These are phyloP conservation scores for Geopyxis carbonaria DNA, from an alignment of 495 filamentous ascomycete genomes.

Conservation along the genomic window DNA sequence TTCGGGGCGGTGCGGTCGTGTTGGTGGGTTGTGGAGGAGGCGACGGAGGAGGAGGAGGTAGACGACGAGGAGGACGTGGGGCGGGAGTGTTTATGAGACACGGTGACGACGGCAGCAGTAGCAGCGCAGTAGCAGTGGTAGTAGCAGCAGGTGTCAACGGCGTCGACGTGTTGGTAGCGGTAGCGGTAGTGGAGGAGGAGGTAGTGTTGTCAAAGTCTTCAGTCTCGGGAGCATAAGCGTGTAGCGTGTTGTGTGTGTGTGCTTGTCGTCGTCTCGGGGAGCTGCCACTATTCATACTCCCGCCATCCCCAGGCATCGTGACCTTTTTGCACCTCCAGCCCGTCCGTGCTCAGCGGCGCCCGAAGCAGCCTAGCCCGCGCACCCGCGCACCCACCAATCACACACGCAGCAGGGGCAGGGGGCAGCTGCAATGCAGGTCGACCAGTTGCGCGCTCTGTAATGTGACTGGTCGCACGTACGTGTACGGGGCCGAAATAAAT, in stretches of 20 bases:
- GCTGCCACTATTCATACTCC: background rate
- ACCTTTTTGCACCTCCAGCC: no score
- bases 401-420: no score
- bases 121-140: background rate
- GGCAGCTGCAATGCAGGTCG: no score
- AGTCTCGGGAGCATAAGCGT: no score
- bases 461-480: no score
- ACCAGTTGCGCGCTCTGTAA: no score
- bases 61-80: constrained; percentile 41
- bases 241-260: constrained; percentile 22
- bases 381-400: no score
- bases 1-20: background rate
- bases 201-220: background rate
- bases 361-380: no score
- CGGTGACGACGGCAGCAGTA: background rate
- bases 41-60: constrained; percentile 35
- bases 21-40: background rate
- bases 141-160: background rate
- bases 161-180: background rate
- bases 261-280: background rate
- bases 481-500: no score
- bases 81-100: constrained; percentile 21
- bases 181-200: background rate
- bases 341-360: no score
- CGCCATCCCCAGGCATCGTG: constrained; percentile 1